Evolutionary conservation across 148 eudicot genomes (phyloP), one percentile per base, ranked within the genome.

Genomic region (Vaccinium corymbosum): DNA sequence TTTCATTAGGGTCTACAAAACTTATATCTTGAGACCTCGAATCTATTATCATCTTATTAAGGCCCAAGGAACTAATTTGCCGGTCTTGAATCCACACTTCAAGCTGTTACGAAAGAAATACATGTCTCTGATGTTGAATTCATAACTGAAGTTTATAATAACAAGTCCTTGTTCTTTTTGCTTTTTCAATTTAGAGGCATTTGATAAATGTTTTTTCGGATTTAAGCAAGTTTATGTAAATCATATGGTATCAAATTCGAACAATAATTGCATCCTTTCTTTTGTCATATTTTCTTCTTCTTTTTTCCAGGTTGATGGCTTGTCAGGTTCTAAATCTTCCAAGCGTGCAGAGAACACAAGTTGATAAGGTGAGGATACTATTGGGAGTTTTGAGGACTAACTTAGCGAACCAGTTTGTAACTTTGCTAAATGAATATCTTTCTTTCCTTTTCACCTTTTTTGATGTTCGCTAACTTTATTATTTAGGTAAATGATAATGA

Each of bases 331-430:
- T 87, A 83, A 90, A 89, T 87, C 84, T 89, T 74, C 86, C 85
- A 78, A 83, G 86, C 74, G 71, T 83, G 84, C 89, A 87, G 78
- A 85, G 66, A 38, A 48, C 90, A 53, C 92, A 88, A 81, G 87
- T 90, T 86, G 98, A 97, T 87, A 95, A 94, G 99, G 99, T 97
- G 92, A 85, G 22, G 82, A 17, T 50, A 80, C 79, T 61, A 73
- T 42, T 57, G 16, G 20, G 2, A 10, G 38, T 51, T 66, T 38
- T 32, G 76, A 20, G 15, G 25, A 19, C 38, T 13, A 10, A 38
- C 7, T 78, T 32, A 46, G 27, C 0, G n/a, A 17, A 46, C 3
- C 49, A 76, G 46, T 76, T 42, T 35, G 56, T 61, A 38, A 59
- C n/a, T 19, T 38, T 10, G 32, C 64, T 80, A 62, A 42, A n/a